A percentile compares a stretch with the other conserved stretches of the same genome.
These are phyloP conservation scores for Sporothrix mexicana DNA, from an alignment of 2,329 filamentous ascomycete species.

Conservation along the genomic window DNA sequence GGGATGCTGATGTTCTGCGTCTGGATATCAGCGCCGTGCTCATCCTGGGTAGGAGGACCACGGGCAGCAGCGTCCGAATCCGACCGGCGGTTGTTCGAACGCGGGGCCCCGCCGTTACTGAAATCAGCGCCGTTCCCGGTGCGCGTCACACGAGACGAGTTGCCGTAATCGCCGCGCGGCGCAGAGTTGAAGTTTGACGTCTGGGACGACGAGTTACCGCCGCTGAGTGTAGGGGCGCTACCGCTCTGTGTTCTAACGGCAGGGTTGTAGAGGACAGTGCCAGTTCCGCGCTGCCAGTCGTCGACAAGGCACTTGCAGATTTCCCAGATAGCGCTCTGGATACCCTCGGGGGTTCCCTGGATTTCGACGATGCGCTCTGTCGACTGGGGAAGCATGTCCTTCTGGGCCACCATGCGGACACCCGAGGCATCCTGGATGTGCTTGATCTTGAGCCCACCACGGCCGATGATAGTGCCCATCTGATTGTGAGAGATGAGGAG, in stretches of 20 bases:
- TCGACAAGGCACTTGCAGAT: conserved; percentile 98
- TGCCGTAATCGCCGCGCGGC: conserved; percentile 60
- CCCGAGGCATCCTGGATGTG: conserved; percentile 97
- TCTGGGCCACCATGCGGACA: conserved; percentile 98
- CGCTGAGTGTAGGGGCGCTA: conserved; percentile 52
- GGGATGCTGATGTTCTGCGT: conserved; percentile 99
- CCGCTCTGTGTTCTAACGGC: conserved; percentile 82
- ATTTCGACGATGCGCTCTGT: conserved; percentile 98
- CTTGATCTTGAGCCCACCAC: conserved; percentile 98
- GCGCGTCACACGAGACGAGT: conserved; percentile 78
- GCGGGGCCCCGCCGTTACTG: conserved; percentile 71
- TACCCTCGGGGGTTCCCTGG: conserved; percentile 90
- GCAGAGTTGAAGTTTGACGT: conserved; percentile 44
- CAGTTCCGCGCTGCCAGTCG: conserved; percentile 95
- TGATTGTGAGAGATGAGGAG: conserved; percentile 99
- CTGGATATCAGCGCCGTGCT: conserved; percentile 96
- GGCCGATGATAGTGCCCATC: conserved; percentile 99
- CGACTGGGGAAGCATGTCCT: conserved; percentile 99
- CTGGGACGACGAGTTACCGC: conserved; percentile 49
- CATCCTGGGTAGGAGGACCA: conserved; percentile 85
- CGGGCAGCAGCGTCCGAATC: conserved; percentile 81
- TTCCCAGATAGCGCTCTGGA: conserved; percentile 96
- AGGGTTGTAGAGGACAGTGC: conserved; percentile 97
- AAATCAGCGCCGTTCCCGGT: conserved; percentile 98
- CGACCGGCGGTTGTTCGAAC: conserved; percentile 77